Percentiles rank a stretch among this genome's conserved stretches.
Conservation (phyloP, 805 yeast genomes). For the Nematodospora valgi region DNA sequence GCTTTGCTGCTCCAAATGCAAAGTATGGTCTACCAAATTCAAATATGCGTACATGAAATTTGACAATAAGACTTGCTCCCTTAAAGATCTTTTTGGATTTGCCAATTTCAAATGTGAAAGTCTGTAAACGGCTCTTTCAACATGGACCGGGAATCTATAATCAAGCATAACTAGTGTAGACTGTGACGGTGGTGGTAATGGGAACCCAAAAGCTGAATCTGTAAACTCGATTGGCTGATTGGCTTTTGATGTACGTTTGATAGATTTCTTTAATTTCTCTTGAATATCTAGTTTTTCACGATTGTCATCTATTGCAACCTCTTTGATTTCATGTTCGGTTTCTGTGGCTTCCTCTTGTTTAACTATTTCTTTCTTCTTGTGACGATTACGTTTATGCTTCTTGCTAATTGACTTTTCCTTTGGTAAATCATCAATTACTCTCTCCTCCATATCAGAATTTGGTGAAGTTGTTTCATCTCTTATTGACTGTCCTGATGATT, state of each 20-base stretch:
- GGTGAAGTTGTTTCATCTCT: neutral
- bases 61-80: constrained; percentile 89
- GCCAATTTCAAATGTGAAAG: constrained; percentile 91
- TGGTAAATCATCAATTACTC: neutral
- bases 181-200: constrained; percentile 74
- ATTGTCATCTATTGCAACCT: constrained; percentile 10
- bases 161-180: constrained; percentile 80
- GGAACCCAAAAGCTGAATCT: constrained; percentile 86
- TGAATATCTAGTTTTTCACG: constrained; percentile 35
- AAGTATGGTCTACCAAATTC: constrained; percentile 89
- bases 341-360: constrained; percentile 4
- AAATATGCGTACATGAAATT: constrained; percentile 97
- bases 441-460: constrained; percentile 2
- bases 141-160: constrained; percentile 87
- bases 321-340: constrained; percentile 10
- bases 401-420: neutral
- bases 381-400: constrained; percentile 6
- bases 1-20: constrained; percentile 62
- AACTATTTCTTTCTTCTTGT: constrained; percentile 3
- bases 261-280: constrained; percentile 41
- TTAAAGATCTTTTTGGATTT: constrained; percentile 84
- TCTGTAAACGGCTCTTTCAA: constrained; percentile 92
- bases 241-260: constrained; percentile 38
- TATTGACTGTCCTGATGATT: too few relatives aligned
- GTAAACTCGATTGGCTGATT: constrained; percentile 49